Base-by-base conservation (phyloP, 164 flowering plant genomes). In the Vitis riparia region DNA sequence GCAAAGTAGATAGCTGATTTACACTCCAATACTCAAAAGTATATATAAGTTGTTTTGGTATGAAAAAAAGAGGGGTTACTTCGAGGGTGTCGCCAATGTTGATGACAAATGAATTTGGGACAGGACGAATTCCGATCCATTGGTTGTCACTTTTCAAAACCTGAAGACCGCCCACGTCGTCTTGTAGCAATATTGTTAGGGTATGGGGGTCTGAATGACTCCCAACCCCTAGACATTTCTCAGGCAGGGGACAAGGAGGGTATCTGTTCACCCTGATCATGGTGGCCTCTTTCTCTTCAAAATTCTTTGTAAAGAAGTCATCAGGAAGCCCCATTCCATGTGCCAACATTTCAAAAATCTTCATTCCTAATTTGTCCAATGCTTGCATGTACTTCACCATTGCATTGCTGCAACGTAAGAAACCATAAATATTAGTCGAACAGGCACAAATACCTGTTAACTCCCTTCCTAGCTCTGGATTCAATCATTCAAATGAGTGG, bases 171-270 rank as follows among this genome's bases (percentile, higher is more conserved):
- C 81, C 81, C 9, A 80, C 81, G 2, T 77, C 72, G 37, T 75
- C 81, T 51, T 77, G 83, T 27, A 75, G 64, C 68, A 80, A 49
- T 63, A 80, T 75, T 30, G 83, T 77, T 57, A 80, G 64, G 7
- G 79, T 77, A 48, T 74, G 78, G 11, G 83, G 83, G 44, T 80
- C 83, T 0, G 81, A 77, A 30, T 80, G 83, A 65, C 78, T 77
- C 13, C 83, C 83, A 11, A 78, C 30, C 9, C 83, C 83, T 62
- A 80, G 55, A 72, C 80, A 77, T 51, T 70, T 77, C 15, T 78
- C 75, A 1, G 83, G 83, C 11, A 77, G 80, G 4, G 80, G 80
- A 56, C 83, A 80, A 4, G 78, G 78, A 47, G 81, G 83, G 37
- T 80, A 80, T 50, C 79, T 66, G 17, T 80, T 69, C 11, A 73